Base-by-base conservation (phyloP, 2,329 filamentous ascomycete species). In the Colletotrichum sublineola region DNA sequence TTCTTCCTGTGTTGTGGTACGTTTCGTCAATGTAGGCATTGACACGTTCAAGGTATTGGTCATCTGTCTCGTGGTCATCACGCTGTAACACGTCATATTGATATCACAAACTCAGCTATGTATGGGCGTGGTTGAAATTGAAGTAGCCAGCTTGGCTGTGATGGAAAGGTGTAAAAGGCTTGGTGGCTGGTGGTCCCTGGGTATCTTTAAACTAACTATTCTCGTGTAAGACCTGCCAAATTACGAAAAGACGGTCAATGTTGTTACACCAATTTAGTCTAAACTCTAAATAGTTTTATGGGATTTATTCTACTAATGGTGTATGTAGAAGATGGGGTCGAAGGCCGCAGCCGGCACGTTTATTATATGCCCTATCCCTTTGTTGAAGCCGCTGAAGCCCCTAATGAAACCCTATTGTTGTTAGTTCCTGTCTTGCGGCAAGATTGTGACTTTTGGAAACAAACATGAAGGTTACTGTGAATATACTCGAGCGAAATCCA, bases 271-370 rank as follows among this genome's bases (percentile, higher is more conserved):
- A 53, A 33, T 24, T 53, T 18, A 53, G 50, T 4, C 29, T 15
- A 5, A 2, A 31, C 18, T 8, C n/a, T 6, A 48, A 48, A 48
- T 24, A 9, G 24, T 6, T 33, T 24, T 18, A 15, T 53, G 31
- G 29, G 9, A 12, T 53, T 1, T 29, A 1, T 31, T 11, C 15
- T 87, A 87, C 75, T 84, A 79, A 78, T 92, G 90, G 75, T 92
- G 89, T 5, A 92, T 80, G 85, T 86, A 90, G 79, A 91, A 92
- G 5, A 89, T 79, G 0, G 90, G 90, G 77, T 93, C 91, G 77
- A 90, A 93, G 0, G 88, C 86, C 11, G 90, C 87, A 69, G 87
- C 88, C 46, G 86, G 83, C 14, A 86, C 82, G 72, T 84, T 86
- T 24, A 80, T 83, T 87, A 88, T 91, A 74, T 90, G 88, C 1